A percentile compares a stretch with the other conserved stretches of the same genome.
These are phyloP conservation scores for Cinnamomum chago DNA, from an alignment of 164 flowering plant genomes.

Conservation along the genomic window DNA sequence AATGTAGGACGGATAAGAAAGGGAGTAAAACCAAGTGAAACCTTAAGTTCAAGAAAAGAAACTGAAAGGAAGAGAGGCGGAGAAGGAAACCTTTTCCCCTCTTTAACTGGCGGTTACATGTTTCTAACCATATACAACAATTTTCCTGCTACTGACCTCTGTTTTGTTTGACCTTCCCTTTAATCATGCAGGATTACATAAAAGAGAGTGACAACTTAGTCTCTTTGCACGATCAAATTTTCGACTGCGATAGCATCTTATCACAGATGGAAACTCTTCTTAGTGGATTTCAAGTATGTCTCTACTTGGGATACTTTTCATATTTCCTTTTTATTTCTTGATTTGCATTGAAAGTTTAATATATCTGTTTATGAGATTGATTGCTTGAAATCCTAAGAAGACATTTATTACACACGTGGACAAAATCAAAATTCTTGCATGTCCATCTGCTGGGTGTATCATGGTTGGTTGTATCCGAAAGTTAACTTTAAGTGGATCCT, in stretches of 20 bases:
- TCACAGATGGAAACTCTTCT: conserved; percentile 97
- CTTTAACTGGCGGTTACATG: background rate
- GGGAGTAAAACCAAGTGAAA: background rate
- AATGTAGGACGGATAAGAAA: background rate
- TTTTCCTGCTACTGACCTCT: background rate
- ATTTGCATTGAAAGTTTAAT: background rate
- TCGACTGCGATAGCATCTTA: conserved; percentile 83
- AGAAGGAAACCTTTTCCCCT: background rate
- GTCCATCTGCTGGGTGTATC: no score
- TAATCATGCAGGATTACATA: conserved; percentile 74
- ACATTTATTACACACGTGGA: background rate
- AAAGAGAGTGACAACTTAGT: conserved; percentile 95
- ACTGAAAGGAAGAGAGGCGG: background rate
- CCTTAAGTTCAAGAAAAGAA: background rate
- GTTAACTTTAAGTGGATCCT: no score
- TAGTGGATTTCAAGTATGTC: conserved; percentile 89
- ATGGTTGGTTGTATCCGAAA: no score
- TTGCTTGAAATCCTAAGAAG: background rate
- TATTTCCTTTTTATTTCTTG: background rate
- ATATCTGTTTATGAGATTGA: background rate
- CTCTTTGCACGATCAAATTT: conserved; percentile 94
- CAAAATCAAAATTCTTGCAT: no score
- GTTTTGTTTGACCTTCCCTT: background rate
- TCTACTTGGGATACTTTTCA: background rate
- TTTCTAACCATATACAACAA: background rate